phyloP scores from a whole-genome alignment of 2,329 filamentous ascomycete species.

The Tympanopsis confertula region DNA sequence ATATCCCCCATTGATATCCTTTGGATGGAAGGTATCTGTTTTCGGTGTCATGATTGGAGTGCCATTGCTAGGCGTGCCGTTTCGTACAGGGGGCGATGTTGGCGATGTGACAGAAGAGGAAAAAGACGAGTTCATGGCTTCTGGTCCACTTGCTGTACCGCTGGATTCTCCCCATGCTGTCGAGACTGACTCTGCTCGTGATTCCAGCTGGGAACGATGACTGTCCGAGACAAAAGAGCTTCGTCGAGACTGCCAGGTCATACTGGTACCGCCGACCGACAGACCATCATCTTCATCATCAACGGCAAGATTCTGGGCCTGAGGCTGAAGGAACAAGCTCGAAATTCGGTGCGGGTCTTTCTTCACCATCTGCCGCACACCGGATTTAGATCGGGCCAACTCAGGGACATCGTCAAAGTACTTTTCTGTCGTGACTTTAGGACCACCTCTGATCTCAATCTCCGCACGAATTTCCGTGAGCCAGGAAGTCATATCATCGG shows the following conservation, averaged over 20 bases:
- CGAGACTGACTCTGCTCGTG: neutral
- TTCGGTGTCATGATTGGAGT: neutral
- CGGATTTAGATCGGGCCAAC: neutral
- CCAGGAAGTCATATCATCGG: conserved; percentile 30
- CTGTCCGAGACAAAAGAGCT: neutral
- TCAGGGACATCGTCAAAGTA: conserved; percentile 12
- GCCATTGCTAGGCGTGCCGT: too few relatives aligned
- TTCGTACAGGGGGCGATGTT: too few relatives aligned
- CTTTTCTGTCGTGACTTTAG: conserved; percentile 24
- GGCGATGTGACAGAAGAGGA: neutral
- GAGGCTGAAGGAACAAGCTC: conserved; percentile 1
- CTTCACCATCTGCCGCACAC: conserved; percentile 16
- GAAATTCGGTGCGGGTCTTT: conserved; percentile 14
- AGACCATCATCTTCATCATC: conserved; percentile 1
- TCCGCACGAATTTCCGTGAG: conserved; percentile 27
- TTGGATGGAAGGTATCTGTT: neutral
- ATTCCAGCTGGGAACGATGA: neutral
- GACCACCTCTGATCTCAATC: conserved; percentile 30
- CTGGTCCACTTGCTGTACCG: too few relatives aligned
- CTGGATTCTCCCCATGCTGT: neutral
- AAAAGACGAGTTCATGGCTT: neutral
- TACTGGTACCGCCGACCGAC: neutral
- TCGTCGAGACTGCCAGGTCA: neutral
- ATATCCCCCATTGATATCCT: neutral
- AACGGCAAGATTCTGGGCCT: conserved; percentile 2